Base-by-base conservation (phyloP, 768 basidiomycete genomes). In the Boletus rubroflammeus region DNA sequence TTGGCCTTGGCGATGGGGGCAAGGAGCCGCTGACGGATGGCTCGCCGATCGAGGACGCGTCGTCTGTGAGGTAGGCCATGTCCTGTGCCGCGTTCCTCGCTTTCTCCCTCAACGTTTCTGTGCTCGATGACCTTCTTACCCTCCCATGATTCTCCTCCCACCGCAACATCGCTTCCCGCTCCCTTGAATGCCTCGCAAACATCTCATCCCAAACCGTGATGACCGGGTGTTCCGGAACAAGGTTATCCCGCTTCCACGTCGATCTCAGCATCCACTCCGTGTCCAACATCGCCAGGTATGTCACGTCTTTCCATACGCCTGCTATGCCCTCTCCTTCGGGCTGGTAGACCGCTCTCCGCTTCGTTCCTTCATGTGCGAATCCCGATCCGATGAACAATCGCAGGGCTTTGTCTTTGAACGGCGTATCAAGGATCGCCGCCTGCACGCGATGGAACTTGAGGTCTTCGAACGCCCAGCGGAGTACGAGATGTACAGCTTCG, bases 311-410 rank as follows among this genome's bases (percentile, higher is more conserved):
- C 82, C 81, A 86, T 43, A 75, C 69, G 2, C 62, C 50, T 2
- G 72, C 73, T 51, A 77, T 56, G 17, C 67, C 71, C n/a, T 67
- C 69, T 4, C 62, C 69, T 7, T 62, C 64, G 5, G 75, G 71
- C 55, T 77, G 77, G 61, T 67, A 79, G 50, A 82, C 79, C 0
- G 80, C 75, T 41, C 80, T 76, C 31, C 85, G 79, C 40, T 79
- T 78, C 9, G 75, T 80, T 43, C 87, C 87, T 68, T 90, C 87
- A 55, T 83, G 79, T 7, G 67, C 66, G 62, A 90, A 87, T 9
- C 81, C 81, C 51, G 55, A 50, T 1, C 67, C 64, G 8, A 81
- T 76, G 58, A 87, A 82, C 13, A 86, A 63, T 15, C 71, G 71
- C 26, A 79, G 60, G 1, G 76, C 76, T 29, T 64, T 67, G 28